Percentiles rank a stretch among this genome's conserved stretches.
phyloP scores from a whole-genome alignment of 371 early-diverging fungal genomes.

The Catenaria anguillulae region DNA sequence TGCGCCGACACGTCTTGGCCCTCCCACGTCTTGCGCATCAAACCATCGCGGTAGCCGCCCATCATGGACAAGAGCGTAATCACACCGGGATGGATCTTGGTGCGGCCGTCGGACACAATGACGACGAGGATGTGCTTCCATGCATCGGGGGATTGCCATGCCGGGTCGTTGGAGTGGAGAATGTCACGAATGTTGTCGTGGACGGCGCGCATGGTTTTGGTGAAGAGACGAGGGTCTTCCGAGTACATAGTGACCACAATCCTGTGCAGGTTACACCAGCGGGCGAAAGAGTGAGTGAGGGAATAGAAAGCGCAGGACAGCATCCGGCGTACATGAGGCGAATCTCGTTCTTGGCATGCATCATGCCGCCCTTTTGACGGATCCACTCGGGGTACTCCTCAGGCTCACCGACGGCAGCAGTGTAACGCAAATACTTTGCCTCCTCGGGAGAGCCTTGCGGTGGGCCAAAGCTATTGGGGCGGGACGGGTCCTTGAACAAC shows the following conservation, averaged over 20 bases:
- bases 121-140: constrained; percentile 77
- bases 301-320: too few species aligned
- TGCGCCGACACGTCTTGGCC: constrained; percentile 39
- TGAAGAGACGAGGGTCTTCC: too few species aligned
- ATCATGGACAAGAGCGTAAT: constrained; percentile 41
- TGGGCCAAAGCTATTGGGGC: neutral
- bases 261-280: constrained; percentile 12
- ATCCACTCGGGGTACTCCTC: constrained; percentile 35
- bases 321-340: constrained; percentile 45
- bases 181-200: constrained; percentile 62
- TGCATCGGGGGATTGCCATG: constrained; percentile 53
- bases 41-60: constrained; percentile 41
- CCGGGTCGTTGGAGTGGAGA: constrained; percentile 39
- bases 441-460: neutral
- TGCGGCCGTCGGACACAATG: constrained; percentile 69
- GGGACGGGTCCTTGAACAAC: neutral
- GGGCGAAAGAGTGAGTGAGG: neutral
- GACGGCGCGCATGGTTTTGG: constrained; percentile 57
- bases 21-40: constrained; percentile 7
- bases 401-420: constrained; percentile 48
- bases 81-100: constrained; percentile 41
- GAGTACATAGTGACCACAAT: constrained; percentile 8
- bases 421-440: constrained; percentile 36
- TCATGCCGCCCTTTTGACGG: constrained; percentile 23
- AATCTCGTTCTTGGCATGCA: constrained; percentile 35